Conservation (phyloP, 73 alveolate genomes). For the Paramecium sexaurelia region DNA sequence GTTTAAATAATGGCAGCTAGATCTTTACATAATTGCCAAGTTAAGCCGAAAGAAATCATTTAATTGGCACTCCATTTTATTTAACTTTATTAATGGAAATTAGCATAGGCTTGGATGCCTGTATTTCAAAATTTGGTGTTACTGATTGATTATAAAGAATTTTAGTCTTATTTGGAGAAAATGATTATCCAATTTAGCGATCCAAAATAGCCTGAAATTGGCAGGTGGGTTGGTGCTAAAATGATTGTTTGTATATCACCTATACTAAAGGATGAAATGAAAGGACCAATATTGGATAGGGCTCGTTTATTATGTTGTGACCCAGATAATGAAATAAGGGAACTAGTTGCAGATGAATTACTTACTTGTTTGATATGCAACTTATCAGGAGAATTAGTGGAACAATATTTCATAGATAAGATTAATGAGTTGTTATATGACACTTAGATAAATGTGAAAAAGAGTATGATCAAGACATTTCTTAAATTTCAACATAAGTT, state of each 20-base stretch:
- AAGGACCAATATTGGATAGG: constrained; percentile 42
- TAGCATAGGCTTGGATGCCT: constrained; percentile 51
- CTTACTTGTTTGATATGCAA: not conserved
- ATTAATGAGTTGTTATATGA: constrained; percentile 35
- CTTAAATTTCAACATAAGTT: not conserved
- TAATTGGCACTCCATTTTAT: constrained; percentile 18
- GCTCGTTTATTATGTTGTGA: constrained; percentile 2
- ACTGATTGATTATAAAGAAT: constrained; percentile 9
- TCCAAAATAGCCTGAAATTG: constrained; percentile 5
- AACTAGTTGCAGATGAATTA: not conserved
- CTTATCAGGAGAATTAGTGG: not conserved
- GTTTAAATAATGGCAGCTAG: constrained; percentile 24
- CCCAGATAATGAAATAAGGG: constrained; percentile 27
- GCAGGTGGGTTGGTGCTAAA: constrained; percentile 37
- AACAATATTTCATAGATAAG: not conserved
- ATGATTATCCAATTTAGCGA: not conserved
- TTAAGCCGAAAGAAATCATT: not conserved
- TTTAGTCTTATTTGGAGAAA: not conserved
- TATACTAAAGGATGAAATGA: constrained; percentile 5
- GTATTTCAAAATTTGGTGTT: not conserved
- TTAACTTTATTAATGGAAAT: not conserved
- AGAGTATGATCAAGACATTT: constrained; percentile 11
- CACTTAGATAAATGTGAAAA: not conserved
- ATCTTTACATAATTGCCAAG: not conserved
- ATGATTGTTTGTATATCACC: not conserved